Conservation (phyloP, 768 basidiomycete species). For the Filobasidium wieringae region DNA sequence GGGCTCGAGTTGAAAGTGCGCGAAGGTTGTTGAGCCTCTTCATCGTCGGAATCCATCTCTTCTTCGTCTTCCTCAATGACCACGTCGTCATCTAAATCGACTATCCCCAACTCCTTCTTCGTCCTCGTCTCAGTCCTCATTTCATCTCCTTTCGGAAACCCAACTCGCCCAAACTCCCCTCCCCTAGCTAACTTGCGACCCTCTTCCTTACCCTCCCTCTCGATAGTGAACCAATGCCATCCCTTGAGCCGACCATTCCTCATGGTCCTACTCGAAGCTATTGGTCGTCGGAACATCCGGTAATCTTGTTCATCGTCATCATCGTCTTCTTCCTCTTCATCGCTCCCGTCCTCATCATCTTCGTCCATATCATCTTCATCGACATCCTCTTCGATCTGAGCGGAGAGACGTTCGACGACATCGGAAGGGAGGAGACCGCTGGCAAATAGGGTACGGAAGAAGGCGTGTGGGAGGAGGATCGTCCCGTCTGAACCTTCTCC, state of each 20-base stretch:
- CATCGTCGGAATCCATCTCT: not conserved
- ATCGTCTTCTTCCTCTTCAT: constrained; percentile 1
- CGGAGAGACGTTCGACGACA: not conserved
- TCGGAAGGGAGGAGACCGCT: not conserved
- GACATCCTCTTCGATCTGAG: constrained; percentile 3
- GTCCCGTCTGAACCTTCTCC: too few species aligned
- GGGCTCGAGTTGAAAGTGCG: not conserved
- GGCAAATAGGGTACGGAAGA: not conserved
- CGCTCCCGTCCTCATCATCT: not conserved
- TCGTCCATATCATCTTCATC: constrained; percentile 1
- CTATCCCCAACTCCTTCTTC: not conserved
- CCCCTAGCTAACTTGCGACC: constrained; percentile 20
- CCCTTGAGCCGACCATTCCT: constrained; percentile 4
- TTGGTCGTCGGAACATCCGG: not conserved
- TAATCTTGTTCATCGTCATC: not conserved
- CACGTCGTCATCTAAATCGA: not conserved
- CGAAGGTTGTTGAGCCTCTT: not conserved
- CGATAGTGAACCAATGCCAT: constrained; percentile 26
- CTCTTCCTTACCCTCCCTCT: constrained; percentile 20
- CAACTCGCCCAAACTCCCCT: constrained; percentile 34
- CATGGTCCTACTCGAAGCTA: not conserved
- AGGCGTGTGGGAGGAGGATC: not conserved
- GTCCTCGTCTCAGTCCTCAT: not conserved
- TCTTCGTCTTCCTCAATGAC: not conserved
- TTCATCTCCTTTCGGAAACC: constrained; percentile 5